phyloP scores from a whole-genome alignment of 306 rosid species.

The Acacia crassicarpa region DNA sequence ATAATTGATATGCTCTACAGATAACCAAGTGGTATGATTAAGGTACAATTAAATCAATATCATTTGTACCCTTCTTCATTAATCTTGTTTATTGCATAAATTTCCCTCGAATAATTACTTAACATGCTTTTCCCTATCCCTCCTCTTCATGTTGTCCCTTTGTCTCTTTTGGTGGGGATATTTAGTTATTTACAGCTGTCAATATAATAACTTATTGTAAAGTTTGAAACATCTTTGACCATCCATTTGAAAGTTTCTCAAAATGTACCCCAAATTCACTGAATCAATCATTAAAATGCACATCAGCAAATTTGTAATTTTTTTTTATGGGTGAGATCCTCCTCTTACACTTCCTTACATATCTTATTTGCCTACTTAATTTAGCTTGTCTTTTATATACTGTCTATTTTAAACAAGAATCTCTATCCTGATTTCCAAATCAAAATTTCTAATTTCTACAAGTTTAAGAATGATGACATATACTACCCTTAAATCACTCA shows the following conservation, averaged over 20 bases:
- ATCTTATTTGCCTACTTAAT: neutral
- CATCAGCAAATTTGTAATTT: neutral
- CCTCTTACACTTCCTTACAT: neutral
- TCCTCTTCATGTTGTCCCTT: neutral
- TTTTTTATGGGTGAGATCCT: neutral
- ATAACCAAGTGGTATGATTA: neutral
- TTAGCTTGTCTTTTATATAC: neutral
- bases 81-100: neutral
- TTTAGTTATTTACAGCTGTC: neutral
- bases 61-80: neutral
- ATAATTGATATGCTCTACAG: neutral
- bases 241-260: constrained; percentile 1
- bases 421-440: neutral
- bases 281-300: neutral
- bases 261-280: neutral
- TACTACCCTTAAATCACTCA: neutral
- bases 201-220: neutral
- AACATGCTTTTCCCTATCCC: neutral
- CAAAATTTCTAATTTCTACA: neutral
- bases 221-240: neutral
- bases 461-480: neutral
- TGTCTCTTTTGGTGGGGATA: neutral
- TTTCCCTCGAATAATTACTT: neutral
- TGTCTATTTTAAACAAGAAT: neutral
- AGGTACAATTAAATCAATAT: neutral